A percentile compares a stretch with the other conserved stretches of the same genome.
phyloP scores from a whole-genome alignment of 2,329 filamentous ascomycete species.

The Beauveria pseudobassiana region DNA sequence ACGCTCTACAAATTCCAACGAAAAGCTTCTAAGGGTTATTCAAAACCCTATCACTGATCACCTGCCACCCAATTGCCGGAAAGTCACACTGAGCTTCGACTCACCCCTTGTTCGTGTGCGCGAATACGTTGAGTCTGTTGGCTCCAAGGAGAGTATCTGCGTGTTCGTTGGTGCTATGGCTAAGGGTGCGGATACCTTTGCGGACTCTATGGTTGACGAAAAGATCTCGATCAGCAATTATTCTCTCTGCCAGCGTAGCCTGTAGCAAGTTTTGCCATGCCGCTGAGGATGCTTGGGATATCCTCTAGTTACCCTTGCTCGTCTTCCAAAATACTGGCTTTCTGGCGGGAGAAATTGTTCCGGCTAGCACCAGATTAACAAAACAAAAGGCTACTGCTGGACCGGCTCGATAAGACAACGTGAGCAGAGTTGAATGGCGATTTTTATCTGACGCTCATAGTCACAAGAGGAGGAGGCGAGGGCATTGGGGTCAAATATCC shows the following conservation, averaged over 20 bases:
- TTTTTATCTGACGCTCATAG: background rate
- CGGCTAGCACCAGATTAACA: background rate
- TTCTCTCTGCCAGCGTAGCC: slow-evolving; percentile 90
- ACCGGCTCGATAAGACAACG: background rate
- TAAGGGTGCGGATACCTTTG: slow-evolving; percentile 92
- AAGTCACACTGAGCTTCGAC: slow-evolving; percentile 94
- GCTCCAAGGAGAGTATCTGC: slow-evolving; percentile 83
- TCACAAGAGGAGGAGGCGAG: background rate
- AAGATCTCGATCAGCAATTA: slow-evolving; percentile 98
- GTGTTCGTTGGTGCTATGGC: slow-evolving; percentile 99
- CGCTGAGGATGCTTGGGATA: slow-evolving; percentile 91
- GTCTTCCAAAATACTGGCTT: background rate
- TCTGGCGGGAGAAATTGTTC: background rate
- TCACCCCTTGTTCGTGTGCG: slow-evolving; percentile 77
- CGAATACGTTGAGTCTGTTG: slow-evolving; percentile 78
- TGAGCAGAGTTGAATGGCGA: background rate
- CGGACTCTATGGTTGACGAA: slow-evolving; percentile 89
- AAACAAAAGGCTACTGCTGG: background rate
- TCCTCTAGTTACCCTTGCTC: slow-evolving; percentile 51
- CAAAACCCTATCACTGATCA: slow-evolving; percentile 98
- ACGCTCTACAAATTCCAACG: slow-evolving; percentile 90
- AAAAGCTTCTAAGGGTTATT: slow-evolving; percentile 95
- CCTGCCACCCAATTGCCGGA: slow-evolving; percentile 91
- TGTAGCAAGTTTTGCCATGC: slow-evolving; percentile 99
- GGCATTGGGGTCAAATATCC: background rate